phyloP scores from a whole-genome alignment of 2,329 filamentous ascomycete genomes.

The Myriangium duriaei region DNA sequence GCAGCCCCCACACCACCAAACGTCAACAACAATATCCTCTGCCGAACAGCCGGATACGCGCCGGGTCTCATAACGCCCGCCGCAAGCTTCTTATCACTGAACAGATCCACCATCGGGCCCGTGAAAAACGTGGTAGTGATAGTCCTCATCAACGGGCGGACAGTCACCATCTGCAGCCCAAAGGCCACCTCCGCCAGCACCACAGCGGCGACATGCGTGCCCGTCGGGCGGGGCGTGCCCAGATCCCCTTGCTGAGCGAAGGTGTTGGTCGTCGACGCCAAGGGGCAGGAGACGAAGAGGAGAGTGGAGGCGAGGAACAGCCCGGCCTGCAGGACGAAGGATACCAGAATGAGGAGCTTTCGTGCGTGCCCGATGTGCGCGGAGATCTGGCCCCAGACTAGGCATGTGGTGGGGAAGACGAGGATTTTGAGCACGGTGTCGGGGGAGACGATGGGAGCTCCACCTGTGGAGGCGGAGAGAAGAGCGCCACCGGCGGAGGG shows the following conservation, averaged over 20 bases:
- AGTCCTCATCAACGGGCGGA: background rate
- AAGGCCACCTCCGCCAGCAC: background rate
- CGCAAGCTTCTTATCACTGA: background rate
- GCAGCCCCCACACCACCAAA: background rate
- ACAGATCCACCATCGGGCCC: background rate
- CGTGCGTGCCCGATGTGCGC: background rate
- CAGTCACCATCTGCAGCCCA: background rate
- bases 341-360: background rate
- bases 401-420: background rate
- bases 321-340: background rate
- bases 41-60: no score
- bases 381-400: background rate
- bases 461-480: background rate
- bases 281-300: no score
- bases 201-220: no score
- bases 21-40: background rate
- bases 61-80: background rate
- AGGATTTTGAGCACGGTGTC: background rate
- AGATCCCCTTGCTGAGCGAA: no score
- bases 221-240: no score
- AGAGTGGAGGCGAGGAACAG: background rate
- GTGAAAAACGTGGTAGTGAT: background rate
- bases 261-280: background rate
- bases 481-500: no score
- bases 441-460: background rate